Conservation (phyloP, 345 rosid genomes). For the Eucalyptus victrix region DNA sequence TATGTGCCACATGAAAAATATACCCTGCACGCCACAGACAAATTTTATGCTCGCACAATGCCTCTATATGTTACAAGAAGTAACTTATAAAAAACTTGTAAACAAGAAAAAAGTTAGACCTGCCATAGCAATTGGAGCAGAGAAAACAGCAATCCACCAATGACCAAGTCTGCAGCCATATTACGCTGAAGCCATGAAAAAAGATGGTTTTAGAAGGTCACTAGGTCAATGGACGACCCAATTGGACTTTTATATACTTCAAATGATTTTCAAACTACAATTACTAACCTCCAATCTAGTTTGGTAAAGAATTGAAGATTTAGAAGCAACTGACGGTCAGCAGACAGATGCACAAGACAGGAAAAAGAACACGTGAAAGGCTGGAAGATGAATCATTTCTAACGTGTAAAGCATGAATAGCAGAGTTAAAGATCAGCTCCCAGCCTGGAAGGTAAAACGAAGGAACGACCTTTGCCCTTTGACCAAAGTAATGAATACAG, state of each 20-base stretch:
- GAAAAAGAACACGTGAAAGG: not conserved
- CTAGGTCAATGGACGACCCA: not conserved
- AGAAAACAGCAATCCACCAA: slow-evolving; percentile 35
- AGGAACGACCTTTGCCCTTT: not conserved
- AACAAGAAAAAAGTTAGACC: slow-evolving; percentile 6
- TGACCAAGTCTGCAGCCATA: slow-evolving; percentile 10
- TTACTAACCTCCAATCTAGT: not conserved
- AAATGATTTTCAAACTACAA: not conserved
- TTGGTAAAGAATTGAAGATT: not conserved
- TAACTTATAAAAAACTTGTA: not conserved
- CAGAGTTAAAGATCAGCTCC: not conserved
- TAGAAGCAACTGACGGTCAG: not conserved
- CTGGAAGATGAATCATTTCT: not conserved
- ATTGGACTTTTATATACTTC: not conserved
- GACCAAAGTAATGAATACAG: not conserved
- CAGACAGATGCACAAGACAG: not conserved
- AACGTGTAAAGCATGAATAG: not conserved
- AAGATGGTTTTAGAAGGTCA: not conserved
- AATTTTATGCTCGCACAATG: not conserved
- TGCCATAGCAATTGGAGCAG: slow-evolving; percentile 56
- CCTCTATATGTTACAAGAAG: not conserved
- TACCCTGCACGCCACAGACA: slow-evolving; percentile 14
- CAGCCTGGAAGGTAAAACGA: not conserved
- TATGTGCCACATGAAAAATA: slow-evolving; percentile 44
- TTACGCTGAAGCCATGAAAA: slow-evolving; percentile 7